A percentile compares a stretch with the other conserved stretches of the same genome.
Evolutionary conservation across 129 eudicot species (phyloP).

Genomic region (Artemisia annua): DNA sequence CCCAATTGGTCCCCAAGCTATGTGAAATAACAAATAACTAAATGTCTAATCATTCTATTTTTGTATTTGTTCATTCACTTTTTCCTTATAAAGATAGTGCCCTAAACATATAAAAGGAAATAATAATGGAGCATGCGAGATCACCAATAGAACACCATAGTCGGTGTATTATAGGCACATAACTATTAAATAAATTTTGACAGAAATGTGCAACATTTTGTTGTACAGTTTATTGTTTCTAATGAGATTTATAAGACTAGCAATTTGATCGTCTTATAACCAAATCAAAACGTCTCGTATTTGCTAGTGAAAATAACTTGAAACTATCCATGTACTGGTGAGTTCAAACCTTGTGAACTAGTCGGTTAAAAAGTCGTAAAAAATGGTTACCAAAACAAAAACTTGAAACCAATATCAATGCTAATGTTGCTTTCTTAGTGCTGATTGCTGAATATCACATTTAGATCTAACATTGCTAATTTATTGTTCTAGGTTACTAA

Average conservation of each 20-base stretch:
- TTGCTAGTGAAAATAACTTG: too few relatives aligned
- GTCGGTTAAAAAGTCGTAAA: too few relatives aligned
- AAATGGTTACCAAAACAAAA: not conserved
- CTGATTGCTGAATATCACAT: not conserved
- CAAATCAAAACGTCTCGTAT: too few relatives aligned
- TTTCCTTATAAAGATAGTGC: not conserved
- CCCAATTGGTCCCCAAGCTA: conserved; percentile 27
- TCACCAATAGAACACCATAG: conserved; percentile 6
- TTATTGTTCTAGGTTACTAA: conserved; percentile 1
- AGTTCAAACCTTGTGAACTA: too few relatives aligned
- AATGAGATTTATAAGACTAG: too few relatives aligned
- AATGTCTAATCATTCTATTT: conserved; percentile 22
- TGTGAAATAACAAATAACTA: conserved; percentile 23
- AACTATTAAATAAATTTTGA: too few relatives aligned
- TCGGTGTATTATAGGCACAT: too few relatives aligned
- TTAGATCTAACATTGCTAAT: not conserved
- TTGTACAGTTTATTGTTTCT: too few relatives aligned
- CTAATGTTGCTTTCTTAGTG: too few relatives aligned
- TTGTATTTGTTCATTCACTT: not conserved
- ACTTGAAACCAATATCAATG: not conserved
- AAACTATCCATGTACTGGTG: too few relatives aligned
- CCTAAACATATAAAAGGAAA: conserved; percentile 23
- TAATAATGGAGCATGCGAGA: conserved; percentile 23
- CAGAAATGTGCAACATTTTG: too few relatives aligned
- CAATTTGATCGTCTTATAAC: too few relatives aligned